Base-by-base conservation (phyloP, 2,329 filamentous ascomycete species). In the Dothideomycetes sp. region DNA sequence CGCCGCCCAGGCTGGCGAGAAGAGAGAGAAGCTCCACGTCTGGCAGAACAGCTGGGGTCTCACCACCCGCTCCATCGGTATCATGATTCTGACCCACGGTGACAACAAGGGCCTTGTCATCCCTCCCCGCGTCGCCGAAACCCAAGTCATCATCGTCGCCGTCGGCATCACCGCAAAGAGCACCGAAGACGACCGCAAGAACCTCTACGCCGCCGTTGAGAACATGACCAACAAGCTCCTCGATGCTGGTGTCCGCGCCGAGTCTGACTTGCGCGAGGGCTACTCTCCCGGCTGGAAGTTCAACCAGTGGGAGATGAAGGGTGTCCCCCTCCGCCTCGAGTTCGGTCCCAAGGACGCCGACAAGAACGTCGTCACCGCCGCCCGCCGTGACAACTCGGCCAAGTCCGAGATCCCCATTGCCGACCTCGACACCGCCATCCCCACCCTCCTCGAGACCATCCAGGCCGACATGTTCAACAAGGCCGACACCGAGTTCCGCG, bases 41-140 rank as follows among this genome's bases (percentile, higher is more conserved):
- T 96, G 89, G 88, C 91, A 98, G 63, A 98, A 98, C 70, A 95
- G 87, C 11, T 98, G 91, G 91, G 91, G 91, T 64, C 76, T 98
- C 45, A 96, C 89, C 1, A 98, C 91, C 40, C 86, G 91, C 59
- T 86, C 89, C 42, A 94, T 98, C 49, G 93, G 91, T 67, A 87
- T 96, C 60, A 96, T 96, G 89, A 84, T 95, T 55, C 91, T 98
- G 79, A 87, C 94, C 45, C 91, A 98, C 65, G 82, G 87, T 54
- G 91, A 98, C 59, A 83, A 98, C 68, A 89, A 89, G 64, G 91
- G 91, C 48, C 73, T 98, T 14, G 87, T 96, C 46, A 78, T 96
- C 38, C 91, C 91, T 58, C 91, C 91, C 31, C 77, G 87, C 41
- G 84, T 96, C 38, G 81, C 88, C 48, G 86, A 89, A 64, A 72